Evolutionary conservation across 352 stramenopile species (phyloP).

Genomic region (Phytophthora sp.): DNA sequence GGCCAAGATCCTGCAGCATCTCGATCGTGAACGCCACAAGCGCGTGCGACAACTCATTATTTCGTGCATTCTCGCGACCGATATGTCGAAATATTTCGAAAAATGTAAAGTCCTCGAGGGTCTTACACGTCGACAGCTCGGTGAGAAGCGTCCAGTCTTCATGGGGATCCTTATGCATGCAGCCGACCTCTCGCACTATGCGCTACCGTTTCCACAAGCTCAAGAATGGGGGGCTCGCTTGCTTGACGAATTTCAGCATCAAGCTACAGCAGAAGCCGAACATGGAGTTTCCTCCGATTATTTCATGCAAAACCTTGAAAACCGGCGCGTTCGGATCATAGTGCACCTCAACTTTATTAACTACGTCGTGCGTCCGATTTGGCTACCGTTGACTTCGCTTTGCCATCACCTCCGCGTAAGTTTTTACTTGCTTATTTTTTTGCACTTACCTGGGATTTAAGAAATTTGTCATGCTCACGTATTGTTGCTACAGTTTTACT

Average conservation of each 20-base stretch:
- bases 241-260: constrained; percentile 76
- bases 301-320: constrained; percentile 77
- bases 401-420: constrained; percentile 63
- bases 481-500: constrained; percentile 51
- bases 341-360: constrained; percentile 81
- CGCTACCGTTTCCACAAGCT: constrained; percentile 53
- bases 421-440: constrained; percentile 2
- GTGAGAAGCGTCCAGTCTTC: constrained; percentile 59
- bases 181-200: constrained; percentile 72
- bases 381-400: constrained; percentile 64
- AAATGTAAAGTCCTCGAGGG: constrained; percentile 72
- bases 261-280: constrained; percentile 60
- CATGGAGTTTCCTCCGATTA: constrained; percentile 59
- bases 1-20: constrained; percentile 73
- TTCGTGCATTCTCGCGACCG: constrained; percentile 73
- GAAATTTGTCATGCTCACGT: background rate
- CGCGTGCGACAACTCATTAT: constrained; percentile 70
- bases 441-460: background rate
- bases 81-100: constrained; percentile 82
- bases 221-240: constrained; percentile 65
- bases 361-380: constrained; percentile 80
- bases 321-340: constrained; percentile 54
- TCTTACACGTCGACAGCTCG: constrained; percentile 62
- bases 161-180: constrained; percentile 78
- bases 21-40: constrained; percentile 58